Evolutionary conservation across 2,329 filamentous ascomycete genomes (phyloP).

Genomic region (Scedosporium apiospermum): DNA sequence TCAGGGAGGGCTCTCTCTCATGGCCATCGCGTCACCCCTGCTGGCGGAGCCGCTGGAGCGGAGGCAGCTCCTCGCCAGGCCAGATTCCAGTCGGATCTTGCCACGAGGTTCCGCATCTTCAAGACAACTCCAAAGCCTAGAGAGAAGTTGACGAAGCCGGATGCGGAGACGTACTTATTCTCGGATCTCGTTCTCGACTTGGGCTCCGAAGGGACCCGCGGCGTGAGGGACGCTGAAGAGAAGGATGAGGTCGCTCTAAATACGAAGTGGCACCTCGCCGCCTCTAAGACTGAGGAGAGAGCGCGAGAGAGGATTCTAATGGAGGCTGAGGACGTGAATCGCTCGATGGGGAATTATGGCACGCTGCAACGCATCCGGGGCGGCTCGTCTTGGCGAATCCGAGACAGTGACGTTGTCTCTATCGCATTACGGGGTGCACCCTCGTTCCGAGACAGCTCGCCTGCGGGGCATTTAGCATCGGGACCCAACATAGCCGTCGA

Average conservation of each 20-base stretch:
- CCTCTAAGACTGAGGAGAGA: conserved; percentile 19
- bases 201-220: conserved; percentile 34
- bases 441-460: too few relatives aligned
- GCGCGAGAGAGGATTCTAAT: conserved; percentile 7
- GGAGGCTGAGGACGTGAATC: conserved; percentile 2
- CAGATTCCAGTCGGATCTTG: too few relatives aligned
- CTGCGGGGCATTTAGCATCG: too few relatives aligned
- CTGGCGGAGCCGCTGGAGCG: neutral
- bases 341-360: neutral
- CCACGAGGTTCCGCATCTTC: neutral
- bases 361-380: neutral
- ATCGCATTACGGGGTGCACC: conserved; percentile 22
- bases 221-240: conserved; percentile 31
- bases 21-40: neutral
- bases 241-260: conserved; percentile 23
- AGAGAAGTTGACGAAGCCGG: neutral
- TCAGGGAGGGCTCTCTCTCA: neutral
- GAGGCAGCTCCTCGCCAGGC: too few relatives aligned
- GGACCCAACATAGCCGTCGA: neutral
- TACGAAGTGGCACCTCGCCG: conserved; percentile 19
- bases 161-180: conserved; percentile 23
- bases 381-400: conserved; percentile 26
- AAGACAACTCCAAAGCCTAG: neutral
- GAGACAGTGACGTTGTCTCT: conserved; percentile 32
- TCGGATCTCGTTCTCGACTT: conserved; percentile 39